Conservation (phyloP, 768 basidiomycete species). For the Tubosaeta brunneosetosa region DNA sequence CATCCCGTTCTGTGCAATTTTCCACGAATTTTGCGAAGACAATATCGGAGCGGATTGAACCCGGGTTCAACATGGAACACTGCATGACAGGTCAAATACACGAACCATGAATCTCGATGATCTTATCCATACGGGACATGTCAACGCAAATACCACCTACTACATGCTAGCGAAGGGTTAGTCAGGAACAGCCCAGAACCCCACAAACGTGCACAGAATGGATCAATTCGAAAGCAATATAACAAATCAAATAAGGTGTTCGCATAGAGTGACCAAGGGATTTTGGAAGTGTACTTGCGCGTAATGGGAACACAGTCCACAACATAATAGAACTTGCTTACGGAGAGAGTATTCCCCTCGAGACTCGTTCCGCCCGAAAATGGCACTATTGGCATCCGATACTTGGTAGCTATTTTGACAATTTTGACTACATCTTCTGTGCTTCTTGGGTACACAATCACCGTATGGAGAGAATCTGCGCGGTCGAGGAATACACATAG, state of each 20-base stretch:
- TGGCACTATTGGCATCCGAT: slow-evolving; percentile 70
- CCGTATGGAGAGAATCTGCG: slow-evolving; percentile 45
- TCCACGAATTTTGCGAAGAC: not conserved
- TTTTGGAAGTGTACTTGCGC: too few relatives aligned
- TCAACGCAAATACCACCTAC: slow-evolving; percentile 75
- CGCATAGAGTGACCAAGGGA: not conserved
- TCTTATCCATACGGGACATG: slow-evolving; percentile 72
- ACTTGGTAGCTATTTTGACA: slow-evolving; percentile 70
- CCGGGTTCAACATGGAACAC: not conserved
- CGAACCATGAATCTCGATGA: slow-evolving; percentile 68
- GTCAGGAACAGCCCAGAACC: not conserved
- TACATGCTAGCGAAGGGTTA: slow-evolving; percentile 13
- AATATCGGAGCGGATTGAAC: not conserved
- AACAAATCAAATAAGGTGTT: not conserved
- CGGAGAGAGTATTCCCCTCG: slow-evolving; percentile 71
- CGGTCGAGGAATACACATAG: not conserved
- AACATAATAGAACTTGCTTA: slow-evolving; percentile 22
- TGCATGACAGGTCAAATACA: not conserved
- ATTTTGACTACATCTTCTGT: slow-evolving; percentile 82
- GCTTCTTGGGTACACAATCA: slow-evolving; percentile 58
- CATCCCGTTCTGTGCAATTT: slow-evolving; percentile 50
- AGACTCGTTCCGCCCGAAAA: slow-evolving; percentile 81
- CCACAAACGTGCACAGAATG: not conserved
- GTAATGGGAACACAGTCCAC: not conserved
- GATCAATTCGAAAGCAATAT: not conserved